Conservation (phyloP, 2,329 filamentous ascomycete species). For the Neopestalotiopsis rosae region DNA sequence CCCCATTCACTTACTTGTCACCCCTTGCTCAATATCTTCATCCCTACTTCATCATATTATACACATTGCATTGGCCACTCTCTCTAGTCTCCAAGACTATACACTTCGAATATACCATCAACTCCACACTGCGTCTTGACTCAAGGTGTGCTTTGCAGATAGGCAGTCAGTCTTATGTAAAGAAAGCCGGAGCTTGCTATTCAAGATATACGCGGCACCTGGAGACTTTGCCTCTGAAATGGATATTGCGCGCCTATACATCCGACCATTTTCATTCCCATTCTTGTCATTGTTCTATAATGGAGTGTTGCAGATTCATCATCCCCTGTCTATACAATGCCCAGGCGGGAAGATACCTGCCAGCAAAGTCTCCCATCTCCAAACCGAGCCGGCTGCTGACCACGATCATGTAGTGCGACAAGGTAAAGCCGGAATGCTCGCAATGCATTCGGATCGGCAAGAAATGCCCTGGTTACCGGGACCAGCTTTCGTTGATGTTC, state of each 20-base stretch:
- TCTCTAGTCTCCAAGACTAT: constrained; percentile 1
- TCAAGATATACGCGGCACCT: neutral
- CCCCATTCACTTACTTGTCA: neutral
- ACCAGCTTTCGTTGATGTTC: constrained; percentile 69
- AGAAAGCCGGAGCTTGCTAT: neutral
- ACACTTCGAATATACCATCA: neutral
- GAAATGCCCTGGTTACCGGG: constrained; percentile 67
- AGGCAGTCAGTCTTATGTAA: neutral
- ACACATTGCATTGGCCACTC: constrained; percentile 8
- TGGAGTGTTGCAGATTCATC: neutral
- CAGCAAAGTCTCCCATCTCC: neutral
- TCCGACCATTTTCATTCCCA: neutral
- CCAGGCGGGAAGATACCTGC: no score
- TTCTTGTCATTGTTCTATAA: neutral
- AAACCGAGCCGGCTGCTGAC: constrained; percentile 20
- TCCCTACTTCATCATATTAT: neutral
- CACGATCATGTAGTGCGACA: constrained; percentile 57
- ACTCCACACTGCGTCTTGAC: neutral
- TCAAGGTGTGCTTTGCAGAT: neutral
- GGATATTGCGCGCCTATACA: neutral
- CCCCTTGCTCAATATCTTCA: constrained; percentile 11
- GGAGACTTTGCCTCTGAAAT: no score
- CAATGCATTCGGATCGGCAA: constrained; percentile 66
- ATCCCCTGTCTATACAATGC: no score
- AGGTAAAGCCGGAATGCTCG: constrained; percentile 63